Percentiles rank a stretch among this genome's conserved stretches.
phyloP scores from a whole-genome alignment of 169 alveolate genomes.

The Toxoplasma gondii region DNA sequence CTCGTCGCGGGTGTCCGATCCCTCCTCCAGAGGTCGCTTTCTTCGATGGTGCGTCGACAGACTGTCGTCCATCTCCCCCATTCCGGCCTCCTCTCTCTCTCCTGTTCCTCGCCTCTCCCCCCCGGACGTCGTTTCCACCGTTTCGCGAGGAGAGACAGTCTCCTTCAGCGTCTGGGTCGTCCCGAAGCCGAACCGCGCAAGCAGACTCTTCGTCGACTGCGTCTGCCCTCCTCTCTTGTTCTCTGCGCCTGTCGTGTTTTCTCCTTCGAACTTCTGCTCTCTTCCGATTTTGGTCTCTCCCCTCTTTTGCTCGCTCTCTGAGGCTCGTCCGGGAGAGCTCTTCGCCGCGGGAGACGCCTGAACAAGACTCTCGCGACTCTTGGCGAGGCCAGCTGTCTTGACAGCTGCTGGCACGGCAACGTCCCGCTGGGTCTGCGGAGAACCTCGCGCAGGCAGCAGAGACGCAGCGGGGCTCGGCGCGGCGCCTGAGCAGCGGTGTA shows the following conservation, averaged over 20 bases:
- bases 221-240: not conserved
- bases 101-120: not conserved
- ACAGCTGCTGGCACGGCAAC: not conserved
- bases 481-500: not conserved
- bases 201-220: not conserved
- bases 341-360: too few relatives aligned
- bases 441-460: not conserved
- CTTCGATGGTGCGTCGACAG: not conserved
- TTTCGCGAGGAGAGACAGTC: not conserved
- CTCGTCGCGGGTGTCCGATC: too few relatives aligned
- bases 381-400: too few relatives aligned
- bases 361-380: too few relatives aligned
- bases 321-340: not conserved
- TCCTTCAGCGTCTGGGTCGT: not conserved
- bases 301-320: too few relatives aligned
- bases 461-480: conserved; percentile 2
- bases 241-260: not conserved
- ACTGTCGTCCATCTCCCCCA: too few relatives aligned
- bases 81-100: too few relatives aligned
- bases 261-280: not conserved
- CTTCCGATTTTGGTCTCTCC: not conserved
- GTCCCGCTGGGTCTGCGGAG: not conserved
- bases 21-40: not conserved
- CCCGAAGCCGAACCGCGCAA: conserved; percentile 21
- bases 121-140: not conserved